Evolutionary conservation across 2,329 filamentous ascomycete genomes (phyloP).

Genomic region (Penicillium sp.): DNA sequence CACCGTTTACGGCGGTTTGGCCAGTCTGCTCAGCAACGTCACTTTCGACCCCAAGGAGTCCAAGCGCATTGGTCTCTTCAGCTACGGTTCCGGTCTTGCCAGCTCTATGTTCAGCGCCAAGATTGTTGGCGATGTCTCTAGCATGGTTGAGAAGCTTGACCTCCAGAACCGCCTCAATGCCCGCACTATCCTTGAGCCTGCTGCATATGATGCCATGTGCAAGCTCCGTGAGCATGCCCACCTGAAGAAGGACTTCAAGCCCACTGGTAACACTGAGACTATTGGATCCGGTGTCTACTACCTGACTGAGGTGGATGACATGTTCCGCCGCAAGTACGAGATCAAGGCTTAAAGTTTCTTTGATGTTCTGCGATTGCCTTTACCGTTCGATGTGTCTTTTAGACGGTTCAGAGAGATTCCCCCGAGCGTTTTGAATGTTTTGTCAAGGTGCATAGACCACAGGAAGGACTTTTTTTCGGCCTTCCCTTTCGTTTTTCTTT

Average conservation of each 20-base stretch:
- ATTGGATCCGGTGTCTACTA: conserved; percentile 72
- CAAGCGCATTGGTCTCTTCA: conserved; percentile 75
- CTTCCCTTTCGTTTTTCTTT: conserved; percentile 8
- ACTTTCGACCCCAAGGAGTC: conserved; percentile 63
- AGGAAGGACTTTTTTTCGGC: conserved; percentile 9
- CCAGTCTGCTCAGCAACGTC: conserved; percentile 63
- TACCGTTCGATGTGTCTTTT: conserved; percentile 31
- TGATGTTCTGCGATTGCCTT: conserved; percentile 23
- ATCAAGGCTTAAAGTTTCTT: conserved; percentile 63
- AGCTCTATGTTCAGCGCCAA: conserved; percentile 69
- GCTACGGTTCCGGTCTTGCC: conserved; percentile 75
- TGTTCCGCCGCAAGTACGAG: conserved; percentile 78
- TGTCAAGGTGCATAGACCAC: conserved; percentile 26
- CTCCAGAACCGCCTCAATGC: conserved; percentile 67
- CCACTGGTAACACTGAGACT: conserved; percentile 66
- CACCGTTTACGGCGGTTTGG: conserved; percentile 59
- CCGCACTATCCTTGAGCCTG: conserved; percentile 66
- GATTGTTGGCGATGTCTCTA: conserved; percentile 67
- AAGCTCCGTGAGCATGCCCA: conserved; percentile 79
- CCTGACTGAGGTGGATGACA: conserved; percentile 75
- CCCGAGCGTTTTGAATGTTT: conserved; percentile 32
- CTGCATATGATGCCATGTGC: conserved; percentile 78
- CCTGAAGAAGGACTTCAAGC: conserved; percentile 75
- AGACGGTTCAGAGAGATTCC: conserved; percentile 40
- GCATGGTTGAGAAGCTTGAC: conserved; percentile 67